Base-by-base conservation (phyloP, 2,329 filamentous ascomycete species). In the Furcasterigmium furcatum region DNA sequence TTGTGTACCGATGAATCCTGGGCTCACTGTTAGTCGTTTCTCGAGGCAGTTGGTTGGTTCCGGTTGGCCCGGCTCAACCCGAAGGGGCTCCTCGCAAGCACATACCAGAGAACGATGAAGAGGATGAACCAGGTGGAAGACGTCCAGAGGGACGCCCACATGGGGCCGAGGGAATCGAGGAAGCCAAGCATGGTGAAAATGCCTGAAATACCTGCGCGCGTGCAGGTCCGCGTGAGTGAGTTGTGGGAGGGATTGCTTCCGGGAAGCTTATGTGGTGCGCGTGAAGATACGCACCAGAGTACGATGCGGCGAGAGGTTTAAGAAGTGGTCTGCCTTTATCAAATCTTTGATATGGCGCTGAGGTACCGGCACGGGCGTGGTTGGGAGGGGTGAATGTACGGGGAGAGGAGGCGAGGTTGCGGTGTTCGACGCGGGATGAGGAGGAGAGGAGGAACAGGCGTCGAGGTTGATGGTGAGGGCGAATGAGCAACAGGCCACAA, bases 1-100 rank as follows among this genome's bases (percentile, higher is more conserved):
- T 87, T 50, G 90, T 60, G 70, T 96, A 96, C 56, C 92, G 87
- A 74, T 95, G 90, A 50, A 92, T 60, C 82, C 91, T 95, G 46
- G 38, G 14, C n/a, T n/a, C n/a, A n/a, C n/a, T n/a, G n/a, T n/a
- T n/a, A n/a, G n/a, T n/a, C n/a, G n/a, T n/a, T n/a, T n/a, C n/a
- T n/a, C 24, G 16, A 42, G 14, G 38, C 10, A 20, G 21, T 12
- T 20, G 24, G 5, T 32, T 42, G 9, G 25, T n/a, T n/a, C n/a
- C n/a, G 29, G 18, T 38, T 24, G 35, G 46, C 41, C 19, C 5
- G 5, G 29, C 5, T n/a, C 5, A n/a, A 32, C 12, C 12, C 29
- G 16, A 38, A 38, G 41, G 32, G 35, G 58, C 72, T 66, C n/a
- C n/a, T n/a, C n/a, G n/a, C n/a, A n/a, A n/a, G n/a, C n/a, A n/a